Conservation (phyloP, 2,329 filamentous ascomycete genomes). For the Clonostachys rhizophaga region DNA sequence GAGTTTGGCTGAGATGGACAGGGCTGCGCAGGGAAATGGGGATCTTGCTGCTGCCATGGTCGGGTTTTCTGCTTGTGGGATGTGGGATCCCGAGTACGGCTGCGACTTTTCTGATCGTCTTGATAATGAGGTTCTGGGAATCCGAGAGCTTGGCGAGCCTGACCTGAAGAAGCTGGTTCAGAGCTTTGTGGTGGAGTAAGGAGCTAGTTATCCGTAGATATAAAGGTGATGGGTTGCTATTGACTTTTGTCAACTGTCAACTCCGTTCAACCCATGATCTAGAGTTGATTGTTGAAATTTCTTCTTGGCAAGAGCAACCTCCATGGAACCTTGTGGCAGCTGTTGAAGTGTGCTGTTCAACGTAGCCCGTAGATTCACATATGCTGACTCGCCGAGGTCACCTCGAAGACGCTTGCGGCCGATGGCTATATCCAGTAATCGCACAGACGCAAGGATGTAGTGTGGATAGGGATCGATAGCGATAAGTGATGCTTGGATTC, state of each 20-base stretch:
- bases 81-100: neutral
- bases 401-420: neutral
- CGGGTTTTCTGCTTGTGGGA: conserved; percentile 1
- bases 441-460: neutral
- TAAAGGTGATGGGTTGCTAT: neutral
- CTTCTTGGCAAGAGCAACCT: neutral
- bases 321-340: neutral
- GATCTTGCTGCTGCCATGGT: conserved; percentile 15
- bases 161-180: neutral
- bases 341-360: neutral
- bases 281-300: too few relatives aligned
- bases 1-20: neutral
- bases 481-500: neutral
- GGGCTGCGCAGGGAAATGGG: conserved; percentile 14
- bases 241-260: too few relatives aligned
- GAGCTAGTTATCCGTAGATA: neutral
- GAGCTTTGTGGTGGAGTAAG: neutral
- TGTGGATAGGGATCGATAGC: conserved; percentile 1
- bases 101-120: conserved; percentile 16
- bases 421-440: neutral
- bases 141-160: neutral
- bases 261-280: too few relatives aligned
- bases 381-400: neutral
- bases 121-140: conserved; percentile 39
- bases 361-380: neutral